Evolutionary conservation across 371 early-diverging fungal genomes (phyloP), one percentile per base, ranked within the genome.

Genomic region (Syncephalastrum sp.): DNA sequence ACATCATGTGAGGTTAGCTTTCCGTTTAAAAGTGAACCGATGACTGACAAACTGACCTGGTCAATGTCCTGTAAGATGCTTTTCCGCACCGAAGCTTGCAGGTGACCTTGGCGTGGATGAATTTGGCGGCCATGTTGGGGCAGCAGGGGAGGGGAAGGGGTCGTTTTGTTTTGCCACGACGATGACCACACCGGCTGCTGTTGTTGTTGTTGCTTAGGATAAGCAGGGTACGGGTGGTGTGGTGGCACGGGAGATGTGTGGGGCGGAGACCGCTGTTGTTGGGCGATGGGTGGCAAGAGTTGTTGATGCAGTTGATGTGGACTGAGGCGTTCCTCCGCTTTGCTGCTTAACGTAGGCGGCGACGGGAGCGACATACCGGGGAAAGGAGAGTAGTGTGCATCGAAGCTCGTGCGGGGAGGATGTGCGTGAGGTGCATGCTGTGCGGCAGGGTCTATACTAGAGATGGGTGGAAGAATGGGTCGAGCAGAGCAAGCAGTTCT

Each of bases 401-500:
- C 42, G 21, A 49, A 50, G 16, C 52, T 53, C 16, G 52, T 59
- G 46, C 46, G 45, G 38, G 59, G 38, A 33, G 38, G 38, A 10
- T 10, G 38, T 33, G 38, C 38, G 38, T 33, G 38, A 10, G 38
- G 29, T 48, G 49, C 57, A 56, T 49, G 57, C 33, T 42, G 57
- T 33, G 49, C 19, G 57, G 27, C 42, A 33, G 47, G 57, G 13
- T 59, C 59, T n/a, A 59, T 59, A 38, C 46, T 52, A 19, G 59
- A 52, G 25, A 59, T 51, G 21, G 59, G 59, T 44, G 59, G 59
- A 24, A 59, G 53, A 25, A 52, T 52, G 13, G 59, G 59, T 52
- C 59, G 59, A 33, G 38, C 38, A 33, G 38, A 33, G 38, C 38
- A 33, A 33, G 38, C 38, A 33, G 38, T 33, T 33, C 38, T 33